Conservation (phyloP, 73 alveolate species). For the Breviolum minutum region DNA sequence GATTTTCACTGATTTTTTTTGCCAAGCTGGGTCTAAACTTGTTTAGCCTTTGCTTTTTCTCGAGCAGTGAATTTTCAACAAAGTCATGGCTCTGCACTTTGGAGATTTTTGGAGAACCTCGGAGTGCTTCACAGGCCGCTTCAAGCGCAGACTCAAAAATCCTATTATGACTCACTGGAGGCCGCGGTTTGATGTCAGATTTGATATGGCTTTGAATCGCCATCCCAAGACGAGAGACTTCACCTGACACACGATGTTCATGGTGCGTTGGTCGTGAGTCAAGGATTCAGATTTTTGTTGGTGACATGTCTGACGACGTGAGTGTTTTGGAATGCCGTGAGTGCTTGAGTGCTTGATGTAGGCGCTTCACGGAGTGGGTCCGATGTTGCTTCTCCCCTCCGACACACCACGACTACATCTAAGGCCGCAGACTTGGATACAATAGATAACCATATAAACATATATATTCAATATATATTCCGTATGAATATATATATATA, state of each 20-base stretch:
- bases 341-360: neutral
- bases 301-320: too few relatives aligned
- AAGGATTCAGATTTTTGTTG: too few relatives aligned
- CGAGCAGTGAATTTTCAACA: neutral
- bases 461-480: neutral
- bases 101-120: too few relatives aligned
- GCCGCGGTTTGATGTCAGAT: neutral
- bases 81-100: neutral
- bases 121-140: neutral
- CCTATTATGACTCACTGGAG: neutral
- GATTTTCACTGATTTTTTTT: too few relatives aligned
- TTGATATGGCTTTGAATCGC: too few relatives aligned
- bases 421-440: neutral
- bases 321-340: too few relatives aligned
- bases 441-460: neutral
- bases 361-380: slow-evolving; percentile 24
- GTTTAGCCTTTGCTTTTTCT: too few relatives aligned
- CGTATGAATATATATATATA: neutral
- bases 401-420: neutral
- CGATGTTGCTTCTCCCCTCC: slow-evolving; percentile 33
- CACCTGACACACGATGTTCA: too few relatives aligned
- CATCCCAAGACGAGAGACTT: too few relatives aligned
- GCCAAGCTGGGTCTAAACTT: too few relatives aligned
- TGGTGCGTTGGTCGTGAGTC: too few relatives aligned
- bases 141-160: neutral